A percentile compares a stretch with the other conserved stretches of the same genome.
Conservation (phyloP, 169 alveolate genomes). For the Plasmodium ovale region DNA sequence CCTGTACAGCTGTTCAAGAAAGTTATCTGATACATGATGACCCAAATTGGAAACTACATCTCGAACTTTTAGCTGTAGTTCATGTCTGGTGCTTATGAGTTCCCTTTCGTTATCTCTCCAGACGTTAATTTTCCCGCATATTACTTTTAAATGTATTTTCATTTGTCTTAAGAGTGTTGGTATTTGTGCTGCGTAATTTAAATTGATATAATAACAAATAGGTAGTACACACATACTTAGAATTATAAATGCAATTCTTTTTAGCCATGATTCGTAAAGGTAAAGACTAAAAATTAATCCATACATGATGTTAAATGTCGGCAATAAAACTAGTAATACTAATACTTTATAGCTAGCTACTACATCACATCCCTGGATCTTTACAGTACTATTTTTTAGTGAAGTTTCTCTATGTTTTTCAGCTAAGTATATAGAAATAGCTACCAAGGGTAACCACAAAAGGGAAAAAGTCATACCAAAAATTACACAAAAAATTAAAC, state of each 20-base stretch:
- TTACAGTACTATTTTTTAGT: constrained; percentile 87
- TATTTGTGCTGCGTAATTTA: constrained; percentile 83
- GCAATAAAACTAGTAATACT: constrained; percentile 89
- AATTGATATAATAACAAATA: constrained; percentile 82
- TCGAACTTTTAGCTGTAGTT: constrained; percentile 88
- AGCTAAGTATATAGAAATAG: constrained; percentile 88
- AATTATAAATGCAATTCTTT: constrained; percentile 73
- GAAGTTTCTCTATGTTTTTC: constrained; percentile 89
- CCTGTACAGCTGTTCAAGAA: constrained; percentile 85
- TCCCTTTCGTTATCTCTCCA: constrained; percentile 92
- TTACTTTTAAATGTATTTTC: constrained; percentile 79
- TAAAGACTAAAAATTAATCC: constrained; percentile 87
- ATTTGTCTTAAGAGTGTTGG: constrained; percentile 84
- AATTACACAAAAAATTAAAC: constrained; percentile 80
- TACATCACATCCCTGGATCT: constrained; percentile 91
- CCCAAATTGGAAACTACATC: constrained; percentile 86
- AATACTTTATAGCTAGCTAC: constrained; percentile 92
- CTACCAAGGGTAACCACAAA: constrained; percentile 91
- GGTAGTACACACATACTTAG: constrained; percentile 80
- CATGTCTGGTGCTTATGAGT: constrained; percentile 88
- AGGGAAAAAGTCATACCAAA: constrained; percentile 90
- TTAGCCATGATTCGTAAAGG: constrained; percentile 71
- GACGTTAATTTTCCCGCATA: constrained; percentile 86
- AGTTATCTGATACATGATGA: constrained; percentile 87
- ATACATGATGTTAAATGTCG: constrained; percentile 87